Evolutionary conservation across 139 green algal species (phyloP), one percentile per base, ranked within the genome.

Genomic region (Coelastrella sp.): DNA sequence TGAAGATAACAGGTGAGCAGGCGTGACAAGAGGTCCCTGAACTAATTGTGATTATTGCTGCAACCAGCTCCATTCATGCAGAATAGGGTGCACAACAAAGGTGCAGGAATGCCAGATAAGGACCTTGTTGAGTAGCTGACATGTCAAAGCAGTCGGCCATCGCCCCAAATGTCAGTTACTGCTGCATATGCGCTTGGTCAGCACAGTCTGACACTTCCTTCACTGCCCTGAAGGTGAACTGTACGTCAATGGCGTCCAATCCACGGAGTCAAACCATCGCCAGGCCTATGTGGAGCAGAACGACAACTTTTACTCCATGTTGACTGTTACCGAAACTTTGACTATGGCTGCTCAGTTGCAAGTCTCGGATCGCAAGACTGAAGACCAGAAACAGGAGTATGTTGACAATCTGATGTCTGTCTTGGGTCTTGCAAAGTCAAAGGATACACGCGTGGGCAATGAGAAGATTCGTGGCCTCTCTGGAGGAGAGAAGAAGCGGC

Each of bases 211-310:
- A 41, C 25, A 43, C 2, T 73, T 50, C 6, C 11, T 4, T 51
- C 5, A 23, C 41, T 50, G 17, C 8, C 57, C 15, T 37, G 63
- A 48, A 80, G 84, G 83, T 15, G 37, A 80, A 9, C 40, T 78
- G 35, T 57, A n/a, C 7, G 63, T 85, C 4, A 86, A 83, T 40
- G 83, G 83, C 25, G 41, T 67, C 0, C 37, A 60, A 4, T 78
- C 82, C 4, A 74, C 82, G 0, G 82, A 78, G 15, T 53, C 71
- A 35, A 87, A 87, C 68, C 82, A 82, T 32, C 71, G 72, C 21
- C 85, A 94, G 73, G 96, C 91, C 3, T 98, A 97, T 85, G 95
- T 99, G 15, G 90, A 95, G 77, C 96, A 99, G 85, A 94, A 98
- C n/a, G 95, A 98, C 81, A 84, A 96, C 25, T 99, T 99, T 88